Evolutionary conservation across 2,329 filamentous ascomycete genomes (phyloP).

Genomic region (Sporothrix protearum): DNA sequence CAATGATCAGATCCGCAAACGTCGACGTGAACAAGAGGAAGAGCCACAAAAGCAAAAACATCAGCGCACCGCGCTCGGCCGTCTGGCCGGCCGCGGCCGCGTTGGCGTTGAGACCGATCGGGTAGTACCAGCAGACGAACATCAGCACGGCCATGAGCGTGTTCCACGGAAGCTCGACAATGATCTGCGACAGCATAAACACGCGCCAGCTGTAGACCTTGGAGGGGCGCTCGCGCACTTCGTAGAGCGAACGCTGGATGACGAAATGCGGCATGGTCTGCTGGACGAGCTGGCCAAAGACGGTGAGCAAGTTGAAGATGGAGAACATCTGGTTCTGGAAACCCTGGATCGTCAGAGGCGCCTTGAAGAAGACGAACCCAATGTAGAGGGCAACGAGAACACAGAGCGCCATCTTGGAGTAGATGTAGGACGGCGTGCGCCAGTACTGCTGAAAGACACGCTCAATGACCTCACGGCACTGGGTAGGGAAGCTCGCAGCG

Average conservation of each 20-base stretch:
- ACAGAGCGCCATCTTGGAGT: slow-evolving; percentile 71
- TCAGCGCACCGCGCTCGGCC: slow-evolving; percentile 67
- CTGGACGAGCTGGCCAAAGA: slow-evolving; percentile 76
- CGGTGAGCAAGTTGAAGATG: slow-evolving; percentile 77
- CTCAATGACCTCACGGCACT: slow-evolving; percentile 63
- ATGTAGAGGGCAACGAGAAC: slow-evolving; percentile 67
- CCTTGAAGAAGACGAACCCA: slow-evolving; percentile 74
- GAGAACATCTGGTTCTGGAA: slow-evolving; percentile 83
- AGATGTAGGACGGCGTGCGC: slow-evolving; percentile 85
- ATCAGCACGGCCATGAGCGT: slow-evolving; percentile 66
- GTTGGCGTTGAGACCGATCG: slow-evolving; percentile 71
- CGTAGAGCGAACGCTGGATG: slow-evolving; percentile 75
- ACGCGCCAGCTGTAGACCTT: slow-evolving; percentile 83
- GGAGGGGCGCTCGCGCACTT: slow-evolving; percentile 77
- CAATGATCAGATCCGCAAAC: slow-evolving; percentile 71
- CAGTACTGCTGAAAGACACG: slow-evolving; percentile 90
- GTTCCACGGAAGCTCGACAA: slow-evolving; percentile 85
- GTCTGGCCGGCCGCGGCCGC: slow-evolving; percentile 59
- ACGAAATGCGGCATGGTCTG: slow-evolving; percentile 86
- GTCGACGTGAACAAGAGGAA: slow-evolving; percentile 70
- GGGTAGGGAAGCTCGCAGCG: slow-evolving; percentile 66
- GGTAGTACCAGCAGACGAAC: slow-evolving; percentile 75
- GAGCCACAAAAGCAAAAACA: slow-evolving; percentile 77
- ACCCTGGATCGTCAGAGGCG: slow-evolving; percentile 69
- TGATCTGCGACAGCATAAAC: slow-evolving; percentile 78